Percentiles rank a stretch among this genome's conserved stretches.
phyloP scores from a whole-genome alignment of 2,329 filamentous ascomycete species.

The Lasiodiplodia citricola region DNA sequence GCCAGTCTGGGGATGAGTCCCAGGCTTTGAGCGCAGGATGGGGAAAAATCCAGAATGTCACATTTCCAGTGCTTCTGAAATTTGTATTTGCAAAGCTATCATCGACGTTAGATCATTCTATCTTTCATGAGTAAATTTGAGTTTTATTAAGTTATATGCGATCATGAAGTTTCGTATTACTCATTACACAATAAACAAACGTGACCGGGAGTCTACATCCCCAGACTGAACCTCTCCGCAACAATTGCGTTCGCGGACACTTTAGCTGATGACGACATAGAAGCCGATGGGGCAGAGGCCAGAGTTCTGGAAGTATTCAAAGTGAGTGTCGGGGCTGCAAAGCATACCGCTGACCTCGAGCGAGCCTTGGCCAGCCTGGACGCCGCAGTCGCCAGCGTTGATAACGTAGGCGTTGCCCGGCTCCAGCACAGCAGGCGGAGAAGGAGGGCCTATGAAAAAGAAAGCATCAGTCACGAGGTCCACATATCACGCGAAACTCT shows the following conservation, averaged over 20 bases:
- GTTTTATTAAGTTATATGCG: no score
- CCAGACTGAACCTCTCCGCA: neutral
- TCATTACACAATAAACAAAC: neutral
- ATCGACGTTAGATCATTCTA: no score
- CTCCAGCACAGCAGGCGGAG: conserved; percentile 29
- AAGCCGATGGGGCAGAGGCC: conserved; percentile 33
- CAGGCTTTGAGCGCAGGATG: no score
- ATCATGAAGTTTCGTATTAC: neutral
- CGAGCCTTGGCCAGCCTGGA: conserved; percentile 28
- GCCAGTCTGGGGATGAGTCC: no score
- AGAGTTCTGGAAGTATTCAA: conserved; percentile 32
- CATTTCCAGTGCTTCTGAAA: no score
- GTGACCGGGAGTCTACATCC: neutral
- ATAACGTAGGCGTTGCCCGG: conserved; percentile 33
- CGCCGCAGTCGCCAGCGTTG: conserved; percentile 30
- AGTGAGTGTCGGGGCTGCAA: conserved; percentile 32
- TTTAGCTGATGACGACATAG: conserved; percentile 31
- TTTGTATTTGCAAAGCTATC: no score
- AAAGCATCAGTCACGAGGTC: neutral
- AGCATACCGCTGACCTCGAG: conserved; percentile 31
- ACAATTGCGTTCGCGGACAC: neutral
- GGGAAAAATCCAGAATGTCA: no score
- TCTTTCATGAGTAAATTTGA: no score
- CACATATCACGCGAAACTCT: neutral
- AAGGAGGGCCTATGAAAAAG: conserved; percentile 27